phyloP scores from a whole-genome alignment of 805 yeast genomes.

The Lachancea lanzarotensis region DNA sequence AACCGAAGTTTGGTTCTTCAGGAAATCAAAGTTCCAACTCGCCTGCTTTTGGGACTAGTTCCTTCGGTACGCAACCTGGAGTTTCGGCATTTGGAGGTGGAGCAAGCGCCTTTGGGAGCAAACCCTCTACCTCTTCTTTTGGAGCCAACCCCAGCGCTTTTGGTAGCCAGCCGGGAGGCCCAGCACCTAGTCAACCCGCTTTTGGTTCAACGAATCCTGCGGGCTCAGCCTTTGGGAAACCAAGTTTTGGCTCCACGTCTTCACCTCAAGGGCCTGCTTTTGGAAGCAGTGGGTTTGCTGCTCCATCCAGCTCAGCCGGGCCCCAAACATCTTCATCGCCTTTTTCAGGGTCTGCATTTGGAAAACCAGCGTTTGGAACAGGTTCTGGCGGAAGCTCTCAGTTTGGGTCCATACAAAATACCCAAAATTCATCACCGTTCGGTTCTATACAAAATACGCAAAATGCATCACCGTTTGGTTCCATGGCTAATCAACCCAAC shows the following conservation, averaged over 20 bases:
- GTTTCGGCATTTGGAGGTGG: neutral
- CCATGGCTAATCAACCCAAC: neutral
- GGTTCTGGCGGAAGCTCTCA: too few relatives aligned
- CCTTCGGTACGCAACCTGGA: neutral
- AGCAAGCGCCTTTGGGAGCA: neutral
- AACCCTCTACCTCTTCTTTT: neutral
- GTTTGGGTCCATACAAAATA: slow-evolving; percentile 3
- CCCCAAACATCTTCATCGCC: neutral
- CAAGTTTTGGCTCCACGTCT: slow-evolving; percentile 6
- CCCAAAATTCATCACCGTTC: slow-evolving; percentile 4
- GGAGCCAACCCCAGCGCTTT: neutral
- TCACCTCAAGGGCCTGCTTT: slow-evolving; percentile 8
- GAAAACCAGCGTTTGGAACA: slow-evolving; percentile 3
- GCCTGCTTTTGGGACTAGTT: neutral
- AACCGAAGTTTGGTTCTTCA: neutral
- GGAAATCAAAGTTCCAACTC: neutral
- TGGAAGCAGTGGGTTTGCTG: neutral
- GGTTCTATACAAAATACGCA: slow-evolving; percentile 2
- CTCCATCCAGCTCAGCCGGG: neutral
- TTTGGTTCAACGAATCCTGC: slow-evolving; percentile 8
- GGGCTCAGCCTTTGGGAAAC: slow-evolving; percentile 22
- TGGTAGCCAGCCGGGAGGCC: neutral
- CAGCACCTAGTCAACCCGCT: slow-evolving; percentile 4
- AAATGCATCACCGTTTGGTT: slow-evolving; percentile 2
- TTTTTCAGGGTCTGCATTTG: neutral